phyloP scores from a whole-genome alignment of 257 asterid species.

The Linderniella brevidens region DNA sequence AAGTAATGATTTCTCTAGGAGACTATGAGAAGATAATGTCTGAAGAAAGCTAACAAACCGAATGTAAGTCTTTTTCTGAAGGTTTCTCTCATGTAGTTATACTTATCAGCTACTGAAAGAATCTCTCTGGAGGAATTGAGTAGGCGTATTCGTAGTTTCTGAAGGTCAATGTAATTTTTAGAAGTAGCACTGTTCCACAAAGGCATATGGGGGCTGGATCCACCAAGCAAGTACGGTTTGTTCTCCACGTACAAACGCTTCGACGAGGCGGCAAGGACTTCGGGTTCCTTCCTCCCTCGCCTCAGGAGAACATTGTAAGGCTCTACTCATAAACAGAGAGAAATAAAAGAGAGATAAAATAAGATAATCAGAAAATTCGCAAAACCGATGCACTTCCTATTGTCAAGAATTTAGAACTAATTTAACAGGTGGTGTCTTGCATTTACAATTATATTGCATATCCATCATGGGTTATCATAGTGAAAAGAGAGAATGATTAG shows the following conservation, averaged over 20 bases:
- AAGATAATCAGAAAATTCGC: conserved; percentile 4
- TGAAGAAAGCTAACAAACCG: conserved; percentile 43
- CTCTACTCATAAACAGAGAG: conserved; percentile 28
- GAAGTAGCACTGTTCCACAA: conserved; percentile 34
- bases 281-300: conserved; percentile 63
- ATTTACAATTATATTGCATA: no score
- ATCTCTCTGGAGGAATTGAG: conserved; percentile 47
- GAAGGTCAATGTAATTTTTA: conserved; percentile 25
- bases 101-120: conserved; percentile 76
- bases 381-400: no score
- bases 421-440: no score
- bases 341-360: conserved; percentile 17
- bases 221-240: conserved; percentile 79
- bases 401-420: no score
- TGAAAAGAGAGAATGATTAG: no score
- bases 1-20: no score
- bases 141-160: conserved; percentile 33
- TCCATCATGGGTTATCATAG: no score
- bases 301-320: conserved; percentile 46
- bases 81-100: conserved; percentile 66
- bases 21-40: no score
- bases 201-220: conserved; percentile 53
- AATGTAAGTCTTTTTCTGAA: conserved; percentile 59
- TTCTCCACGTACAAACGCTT: conserved; percentile 88
- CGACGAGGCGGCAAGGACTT: conserved; percentile 55